Evolutionary conservation across 305 asterid genomes (phyloP), one percentile per base, ranked within the genome.

Genomic region (Fraxinus greggii): DNA sequence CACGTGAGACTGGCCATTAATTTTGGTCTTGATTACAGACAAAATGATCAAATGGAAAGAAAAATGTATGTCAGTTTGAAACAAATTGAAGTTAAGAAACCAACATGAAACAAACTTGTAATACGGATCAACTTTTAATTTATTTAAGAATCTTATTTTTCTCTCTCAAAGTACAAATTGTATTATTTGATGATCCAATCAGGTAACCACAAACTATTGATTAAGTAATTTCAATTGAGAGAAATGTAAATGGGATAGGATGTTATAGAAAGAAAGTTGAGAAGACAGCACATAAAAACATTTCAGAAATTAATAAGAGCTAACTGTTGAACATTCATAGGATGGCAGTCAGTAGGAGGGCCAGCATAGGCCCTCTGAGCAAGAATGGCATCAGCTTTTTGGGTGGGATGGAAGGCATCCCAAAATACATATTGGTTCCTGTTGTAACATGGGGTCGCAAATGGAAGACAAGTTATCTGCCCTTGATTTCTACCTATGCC

Each of bases 321-420:
- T 86, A 95, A 51, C 35, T 93, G 98, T n/a, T 87, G 97, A 80
- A 92, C 89, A 32, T 93, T 95, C 38, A 95, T 86, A 0, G 98
- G 98, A 77, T 92, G 51, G 31, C 77, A 67, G 72, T 93, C 97
- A 0, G 93, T 82, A 0, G 97, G 87, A 8, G 97, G 85, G 0
- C 98, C 98, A 6, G 91, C 81, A 26, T 88, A 93, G 13, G 96
- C 97, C 88, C 97, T 88, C 28, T 88, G 87, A 9, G 97, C 97
- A 24, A 91, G 90, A 3, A 93, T 84, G 0, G 95, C 92, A 77
- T 89, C 86, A 2, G 91, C 95, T 0, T 87, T 89, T 78, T 92
- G 96, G 0, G 98, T 93, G 0, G 98, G 96, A 85, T 94, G 98
- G 75, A 92, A 92, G 1, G 97, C 97, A 81, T 94, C 98, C 98